Evolutionary conservation across 306 rosid genomes (phyloP).

Genomic region (Gleditsia sinensis): DNA sequence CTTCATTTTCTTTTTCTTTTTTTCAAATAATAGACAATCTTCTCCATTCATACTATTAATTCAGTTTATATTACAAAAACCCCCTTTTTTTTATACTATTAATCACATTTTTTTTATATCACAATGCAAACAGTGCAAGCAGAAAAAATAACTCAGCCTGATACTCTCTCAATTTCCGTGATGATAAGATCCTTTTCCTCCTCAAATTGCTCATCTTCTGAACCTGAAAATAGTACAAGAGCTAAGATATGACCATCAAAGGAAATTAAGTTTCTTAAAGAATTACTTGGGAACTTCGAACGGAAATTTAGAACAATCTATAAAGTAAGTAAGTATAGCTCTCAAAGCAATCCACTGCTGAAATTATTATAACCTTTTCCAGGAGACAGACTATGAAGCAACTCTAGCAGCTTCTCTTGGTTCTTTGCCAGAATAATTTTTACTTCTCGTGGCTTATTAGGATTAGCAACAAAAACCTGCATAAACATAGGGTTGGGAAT

Average conservation of each 20-base stretch:
- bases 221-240: constrained; percentile 52
- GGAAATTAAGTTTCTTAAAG: neutral
- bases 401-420: constrained; percentile 72
- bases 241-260: neutral
- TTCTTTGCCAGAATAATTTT: constrained; percentile 77
- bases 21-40: too few species aligned
- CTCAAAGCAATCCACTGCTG: constrained; percentile 27
- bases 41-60: neutral
- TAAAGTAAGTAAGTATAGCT: neutral
- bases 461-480: constrained; percentile 95
- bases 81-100: too few species aligned
- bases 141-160: constrained; percentile 36
- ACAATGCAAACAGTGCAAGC: constrained; percentile 31
- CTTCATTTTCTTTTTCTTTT: constrained; percentile 16
- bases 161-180: constrained; percentile 65
- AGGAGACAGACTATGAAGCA: constrained; percentile 75
- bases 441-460: constrained; percentile 80
- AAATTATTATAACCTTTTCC: constrained; percentile 66
- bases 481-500: constrained; percentile 16
- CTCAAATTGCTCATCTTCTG: constrained; percentile 96
- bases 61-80: constrained; percentile 27
- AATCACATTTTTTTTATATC: too few species aligned
- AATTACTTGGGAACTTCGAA: neutral
- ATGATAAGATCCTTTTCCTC: constrained; percentile 93
- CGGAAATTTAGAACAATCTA: constrained; percentile 1